Evolutionary conservation across 345 rosid species (phyloP).

Genomic region (Hypericum perforatum): DNA sequence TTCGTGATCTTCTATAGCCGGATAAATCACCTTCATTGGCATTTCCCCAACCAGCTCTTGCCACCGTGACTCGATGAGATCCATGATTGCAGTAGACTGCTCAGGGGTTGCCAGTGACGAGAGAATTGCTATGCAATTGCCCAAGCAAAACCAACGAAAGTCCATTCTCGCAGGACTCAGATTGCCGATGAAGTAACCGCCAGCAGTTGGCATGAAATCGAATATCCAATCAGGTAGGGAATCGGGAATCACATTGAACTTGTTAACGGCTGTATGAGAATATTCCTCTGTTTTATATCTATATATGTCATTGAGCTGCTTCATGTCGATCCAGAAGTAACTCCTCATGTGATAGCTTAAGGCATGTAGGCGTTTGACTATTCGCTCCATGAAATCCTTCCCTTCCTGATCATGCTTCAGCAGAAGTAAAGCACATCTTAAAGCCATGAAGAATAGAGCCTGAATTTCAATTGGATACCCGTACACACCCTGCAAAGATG

Average conservation of each 20-base stretch:
- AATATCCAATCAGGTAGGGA: slow-evolving; percentile 96
- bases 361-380: slow-evolving; percentile 85
- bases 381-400: slow-evolving; percentile 78
- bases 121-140: slow-evolving; percentile 79
- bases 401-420: slow-evolving; percentile 87
- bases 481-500: slow-evolving; percentile 65
- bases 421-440: slow-evolving; percentile 70
- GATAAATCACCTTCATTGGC: slow-evolving; percentile 88
- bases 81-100: slow-evolving; percentile 88
- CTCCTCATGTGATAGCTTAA: slow-evolving; percentile 84
- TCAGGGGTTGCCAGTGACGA: slow-evolving; percentile 93
- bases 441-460: slow-evolving; percentile 88
- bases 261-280: slow-evolving; percentile 92
- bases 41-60: slow-evolving; percentile 93
- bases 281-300: slow-evolving; percentile 94
- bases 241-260: slow-evolving; percentile 90
- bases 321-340: slow-evolving; percentile 88
- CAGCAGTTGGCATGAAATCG: slow-evolving; percentile 75
- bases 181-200: slow-evolving; percentile 89
- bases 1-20: slow-evolving; percentile 90
- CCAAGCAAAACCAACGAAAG: slow-evolving; percentile 92
- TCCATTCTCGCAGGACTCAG: slow-evolving; percentile 96
- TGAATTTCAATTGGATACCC: slow-evolving; percentile 97
- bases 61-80: slow-evolving; percentile 93
- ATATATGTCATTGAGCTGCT: slow-evolving; percentile 89